Evolutionary conservation across 2,329 filamentous ascomycete species (phyloP), one percentile per base, ranked within the genome.

Genomic region (Aspergillus sergii): DNA sequence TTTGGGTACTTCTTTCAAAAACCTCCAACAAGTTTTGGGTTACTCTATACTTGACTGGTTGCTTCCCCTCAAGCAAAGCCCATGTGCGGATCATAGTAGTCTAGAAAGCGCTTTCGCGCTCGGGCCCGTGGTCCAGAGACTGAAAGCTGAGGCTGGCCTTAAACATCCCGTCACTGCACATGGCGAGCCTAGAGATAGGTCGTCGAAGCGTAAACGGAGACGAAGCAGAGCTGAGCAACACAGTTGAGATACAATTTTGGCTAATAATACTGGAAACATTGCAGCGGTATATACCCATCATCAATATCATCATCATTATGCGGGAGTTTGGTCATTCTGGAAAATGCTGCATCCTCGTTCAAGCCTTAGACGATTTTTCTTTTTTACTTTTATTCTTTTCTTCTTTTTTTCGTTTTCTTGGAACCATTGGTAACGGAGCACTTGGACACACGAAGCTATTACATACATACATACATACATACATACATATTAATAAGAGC

Each of bases 1-100:
- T 70, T 80, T 95, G 0, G 92, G 91, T 2, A 80, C 76, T 34
- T 79, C 80, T 10, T 83, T 85, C 65, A 79, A 82, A 32, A 98
- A 98, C 72, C 89, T 93, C 79, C 86, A 88, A 67, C 85, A 89
- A 16, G 87, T 97, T 28, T 93, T 99, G 89, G 94, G 94, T 0
- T 79, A 85, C 54, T 86, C 80, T 23, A 67, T 88, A 2, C 64
- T 89, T 16, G 91, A 97, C 64, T 98, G 94, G 94, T 73, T 97
- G 14, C 78, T 97, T 1, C 94, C 94, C 0, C 75, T 96, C 39
- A 87, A 83, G 61, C 84, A 86, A 63, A 93, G 91, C 5, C 94
- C 94, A 0, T 94, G 91, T 75, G 85, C 85, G 57, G 85, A 86
- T 59, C 91, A 94, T 70, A 87, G 88, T 54, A 85, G 83, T 68